Conservation (phyloP, 345 rosid species). For the Eucalyptus cloeziana region DNA sequence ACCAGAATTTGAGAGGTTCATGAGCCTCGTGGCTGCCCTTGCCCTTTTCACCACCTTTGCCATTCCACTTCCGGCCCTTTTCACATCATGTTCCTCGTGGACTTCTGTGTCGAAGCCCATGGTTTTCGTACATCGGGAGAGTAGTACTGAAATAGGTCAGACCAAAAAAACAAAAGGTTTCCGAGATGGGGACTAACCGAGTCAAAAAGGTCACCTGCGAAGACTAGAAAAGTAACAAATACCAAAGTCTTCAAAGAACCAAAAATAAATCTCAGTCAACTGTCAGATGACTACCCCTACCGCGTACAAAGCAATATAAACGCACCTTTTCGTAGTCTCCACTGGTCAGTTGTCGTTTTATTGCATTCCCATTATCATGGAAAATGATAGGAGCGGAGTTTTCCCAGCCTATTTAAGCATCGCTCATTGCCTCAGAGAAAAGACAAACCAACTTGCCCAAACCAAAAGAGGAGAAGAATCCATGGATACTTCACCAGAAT, state of each 20-base stretch:
- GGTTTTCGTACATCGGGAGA: background rate
- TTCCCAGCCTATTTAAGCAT: background rate
- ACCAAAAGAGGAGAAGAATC: background rate
- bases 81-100: background rate
- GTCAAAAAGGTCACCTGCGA: background rate
- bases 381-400: background rate
- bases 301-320: background rate
- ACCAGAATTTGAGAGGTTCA: too few relatives aligned
- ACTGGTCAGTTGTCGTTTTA: accelerated
- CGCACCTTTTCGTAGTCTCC: background rate
- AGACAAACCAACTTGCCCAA: background rate
- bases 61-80: too few relatives aligned
- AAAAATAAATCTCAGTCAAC: background rate
- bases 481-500: background rate
- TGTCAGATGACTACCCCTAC: background rate
- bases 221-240: background rate
- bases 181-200: background rate
- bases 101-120: background rate
- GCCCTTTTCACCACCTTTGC: too few relatives aligned
- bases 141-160: background rate
- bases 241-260: background rate
- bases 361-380: background rate
- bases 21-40: too few relatives aligned
- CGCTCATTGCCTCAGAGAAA: background rate
- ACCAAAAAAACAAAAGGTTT: too few relatives aligned